Evolutionary conservation across 2,329 filamentous ascomycete genomes (phyloP), one percentile per base, ranked within the genome.

Genomic region (Alternaria hordeiaustralica): DNA sequence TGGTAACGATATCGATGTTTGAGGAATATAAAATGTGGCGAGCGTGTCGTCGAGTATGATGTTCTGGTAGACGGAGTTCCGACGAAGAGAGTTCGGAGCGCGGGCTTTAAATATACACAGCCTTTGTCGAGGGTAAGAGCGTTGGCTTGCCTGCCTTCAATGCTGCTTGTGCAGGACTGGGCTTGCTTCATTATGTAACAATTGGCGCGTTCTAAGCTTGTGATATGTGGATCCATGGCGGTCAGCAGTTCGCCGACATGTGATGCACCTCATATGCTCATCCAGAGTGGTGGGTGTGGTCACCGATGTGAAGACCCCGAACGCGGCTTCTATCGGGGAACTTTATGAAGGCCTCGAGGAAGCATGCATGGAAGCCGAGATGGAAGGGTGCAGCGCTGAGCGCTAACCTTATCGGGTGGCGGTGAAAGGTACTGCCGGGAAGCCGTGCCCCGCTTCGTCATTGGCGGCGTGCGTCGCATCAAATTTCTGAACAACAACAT

Each of bases 161-260:
- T 18, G 11, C 41, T 43, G 49, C 58, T 43, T 61, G 62, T 64
- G 66, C 62, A 60, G 46, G 44, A 54, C 58, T 26, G 20, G 53
- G 45, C 50, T 53, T 53, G 61, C 61, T 61, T 54, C 66, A 71
- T 77, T 76, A 76, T 69, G 74, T 77, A 78, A 77, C 65, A 71
- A 63, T 21, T 65, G 62, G 69, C 65, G 62, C 58, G 60, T 53
- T 50, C 49, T 36, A 23, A 55, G 58, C 66, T 55, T 66, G 68
- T 71, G 67, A 65, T 68, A 33, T 58, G 57, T 44, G 49, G 64
- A 53, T 53, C 49, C 30, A 33, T 65, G 67, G 66, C 63, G 63
- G 71, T 73, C 73, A 74, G 63, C 62, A 55, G 56, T 47, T 56
- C 58, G 53, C 45, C 28, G 60, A 61, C 49, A 61, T 58, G 43